Percentiles rank a stretch among this genome's conserved stretches.
Evolutionary conservation across 2,329 filamentous ascomycete genomes (phyloP).

Genomic region (Colletotrichum sublineola): DNA sequence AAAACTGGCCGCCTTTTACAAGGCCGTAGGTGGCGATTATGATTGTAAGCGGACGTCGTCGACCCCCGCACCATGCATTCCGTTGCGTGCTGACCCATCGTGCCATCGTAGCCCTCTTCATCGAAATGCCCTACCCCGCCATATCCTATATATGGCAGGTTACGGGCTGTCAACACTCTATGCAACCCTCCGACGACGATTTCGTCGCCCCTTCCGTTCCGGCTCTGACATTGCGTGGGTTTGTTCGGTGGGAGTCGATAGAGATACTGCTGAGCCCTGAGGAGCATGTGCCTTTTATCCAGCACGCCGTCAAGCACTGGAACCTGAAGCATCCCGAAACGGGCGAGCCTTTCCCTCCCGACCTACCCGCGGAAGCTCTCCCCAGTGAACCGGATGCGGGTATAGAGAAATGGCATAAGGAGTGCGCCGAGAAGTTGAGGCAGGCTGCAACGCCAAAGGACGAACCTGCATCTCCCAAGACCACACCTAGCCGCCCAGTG

Average conservation of each 20-base stretch:
- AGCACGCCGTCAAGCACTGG: constrained; percentile 84
- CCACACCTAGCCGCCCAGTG: constrained; percentile 46
- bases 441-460: constrained; percentile 65
- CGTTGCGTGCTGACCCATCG: constrained; percentile 24
- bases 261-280: constrained; percentile 89
- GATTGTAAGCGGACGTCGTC: constrained; percentile 63
- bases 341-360: constrained; percentile 73
- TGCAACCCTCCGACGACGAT: constrained; percentile 78
- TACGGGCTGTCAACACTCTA: constrained; percentile 88
- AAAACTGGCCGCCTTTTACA: constrained; percentile 84
- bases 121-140: constrained; percentile 77
- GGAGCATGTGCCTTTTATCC: constrained; percentile 87
- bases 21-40: constrained; percentile 80
- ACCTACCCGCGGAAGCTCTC: constrained; percentile 73
- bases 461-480: constrained; percentile 48
- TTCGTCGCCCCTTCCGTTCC: constrained; percentile 84
- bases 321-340: constrained; percentile 81
- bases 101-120: constrained; percentile 73
- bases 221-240: constrained; percentile 85
- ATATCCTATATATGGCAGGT: constrained; percentile 95
- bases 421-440: constrained; percentile 78
- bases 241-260: constrained; percentile 93
- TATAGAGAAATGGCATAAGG: constrained; percentile 89
- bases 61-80: neutral
- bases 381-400: constrained; percentile 80